Conservation (phyloP, 192 early-diverging fungal species). For the Spizellomyces sp. region DNA sequence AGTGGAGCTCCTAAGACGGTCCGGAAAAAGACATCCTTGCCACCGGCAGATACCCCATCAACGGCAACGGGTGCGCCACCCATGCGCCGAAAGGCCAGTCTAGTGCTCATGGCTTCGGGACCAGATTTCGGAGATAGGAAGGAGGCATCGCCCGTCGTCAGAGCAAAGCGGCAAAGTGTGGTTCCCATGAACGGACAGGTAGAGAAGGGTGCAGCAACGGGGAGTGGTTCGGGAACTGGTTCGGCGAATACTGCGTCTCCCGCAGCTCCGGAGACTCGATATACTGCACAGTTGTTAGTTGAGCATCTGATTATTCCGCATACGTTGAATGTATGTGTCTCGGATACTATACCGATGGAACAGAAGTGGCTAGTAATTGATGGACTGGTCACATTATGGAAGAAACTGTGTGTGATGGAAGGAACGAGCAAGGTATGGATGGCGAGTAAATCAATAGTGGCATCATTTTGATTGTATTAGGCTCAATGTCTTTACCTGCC, state of each 20-base stretch:
- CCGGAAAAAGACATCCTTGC: background rate
- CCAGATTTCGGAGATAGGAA: too few species aligned
- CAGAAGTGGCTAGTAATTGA: constrained; percentile 20
- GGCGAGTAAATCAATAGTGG: background rate
- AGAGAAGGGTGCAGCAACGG: background rate
- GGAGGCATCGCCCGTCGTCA: background rate
- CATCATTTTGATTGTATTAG: background rate
- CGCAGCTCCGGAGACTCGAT: background rate
- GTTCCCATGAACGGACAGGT: background rate
- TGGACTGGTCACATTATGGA: constrained; percentile 21
- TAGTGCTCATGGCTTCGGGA: background rate
- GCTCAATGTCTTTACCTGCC: background rate
- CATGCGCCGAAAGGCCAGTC: background rate
- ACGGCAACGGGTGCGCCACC: background rate
- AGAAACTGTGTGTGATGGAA: constrained; percentile 18
- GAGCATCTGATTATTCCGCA: constrained; percentile 27
- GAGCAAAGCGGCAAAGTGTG: constrained; percentile 15
- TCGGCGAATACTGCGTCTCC: background rate
- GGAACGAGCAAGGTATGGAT: constrained; percentile 10
- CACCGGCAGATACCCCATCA: background rate
- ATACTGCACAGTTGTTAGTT: constrained; percentile 18
- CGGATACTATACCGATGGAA: constrained; percentile 4
- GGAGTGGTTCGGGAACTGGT: background rate
- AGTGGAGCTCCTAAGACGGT: background rate
- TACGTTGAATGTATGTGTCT: constrained; percentile 12